phyloP scores from a whole-genome alignment of 2,329 filamentous ascomycete genomes.

The Bisporella sp. region DNA sequence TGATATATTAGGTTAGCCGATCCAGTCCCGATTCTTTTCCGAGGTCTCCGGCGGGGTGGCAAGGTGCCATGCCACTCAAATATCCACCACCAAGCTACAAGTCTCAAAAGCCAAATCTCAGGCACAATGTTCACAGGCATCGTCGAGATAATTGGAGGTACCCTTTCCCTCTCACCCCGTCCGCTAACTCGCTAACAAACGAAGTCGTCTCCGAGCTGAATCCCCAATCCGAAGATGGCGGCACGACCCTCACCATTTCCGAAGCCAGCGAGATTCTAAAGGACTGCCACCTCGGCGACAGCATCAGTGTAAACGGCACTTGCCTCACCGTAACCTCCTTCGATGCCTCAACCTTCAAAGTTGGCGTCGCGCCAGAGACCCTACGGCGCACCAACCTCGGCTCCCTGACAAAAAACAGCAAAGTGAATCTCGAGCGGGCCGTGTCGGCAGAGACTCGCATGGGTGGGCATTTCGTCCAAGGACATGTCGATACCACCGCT shows the following conservation, averaged over 20 bases:
- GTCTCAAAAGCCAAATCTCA: too few species aligned
- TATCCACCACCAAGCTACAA: too few species aligned
- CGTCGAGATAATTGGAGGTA: slow-evolving; percentile 88
- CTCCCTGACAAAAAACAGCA: slow-evolving; percentile 53
- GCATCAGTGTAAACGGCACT: slow-evolving; percentile 90
- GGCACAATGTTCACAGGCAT: slow-evolving; percentile 85
- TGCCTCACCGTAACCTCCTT: slow-evolving; percentile 88
- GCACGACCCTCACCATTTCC: slow-evolving; percentile 83
- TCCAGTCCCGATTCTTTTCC: too few species aligned
- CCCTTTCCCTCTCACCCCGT: slow-evolving; percentile 27
- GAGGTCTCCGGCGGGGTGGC: too few species aligned
- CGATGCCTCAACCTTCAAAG: slow-evolving; percentile 61
- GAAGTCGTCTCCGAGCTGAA: slow-evolving; percentile 79
- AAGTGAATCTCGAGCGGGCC: slow-evolving; percentile 89
- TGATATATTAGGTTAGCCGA: too few species aligned
- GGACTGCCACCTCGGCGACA: slow-evolving; percentile 84
- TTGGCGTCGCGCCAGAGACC: slow-evolving; percentile 92
- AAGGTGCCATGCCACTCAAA: too few species aligned
- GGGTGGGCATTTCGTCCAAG: slow-evolving; percentile 97
- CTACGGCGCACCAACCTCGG: slow-evolving; percentile 95
- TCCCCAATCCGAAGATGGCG: slow-evolving; percentile 73
- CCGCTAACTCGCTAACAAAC: not conserved
- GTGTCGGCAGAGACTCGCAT: slow-evolving; percentile 88
- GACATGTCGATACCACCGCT: slow-evolving; percentile 89
- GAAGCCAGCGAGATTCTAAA: slow-evolving; percentile 64